phyloP scores from a whole-genome alignment of 2,329 filamentous ascomycete species.

The Verticillium nubilum region DNA sequence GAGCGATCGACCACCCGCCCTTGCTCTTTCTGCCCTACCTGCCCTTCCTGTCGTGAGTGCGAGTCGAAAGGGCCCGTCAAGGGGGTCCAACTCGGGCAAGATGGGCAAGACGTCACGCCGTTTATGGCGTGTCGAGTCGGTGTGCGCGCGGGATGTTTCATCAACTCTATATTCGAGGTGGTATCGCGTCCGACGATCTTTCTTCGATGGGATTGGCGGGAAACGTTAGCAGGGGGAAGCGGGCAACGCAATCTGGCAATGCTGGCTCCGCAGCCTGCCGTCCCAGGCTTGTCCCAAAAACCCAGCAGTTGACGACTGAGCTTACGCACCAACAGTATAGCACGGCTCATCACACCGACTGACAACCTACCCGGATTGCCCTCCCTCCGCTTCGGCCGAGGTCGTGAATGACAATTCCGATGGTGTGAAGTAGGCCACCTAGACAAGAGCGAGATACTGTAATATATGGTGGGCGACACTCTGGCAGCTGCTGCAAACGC shows the following conservation, averaged over 20 bases:
- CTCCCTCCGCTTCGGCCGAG: not conserved
- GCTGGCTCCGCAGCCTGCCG: not conserved
- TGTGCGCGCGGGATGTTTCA: not conserved
- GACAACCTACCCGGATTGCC: not conserved
- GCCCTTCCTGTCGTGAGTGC: not conserved
- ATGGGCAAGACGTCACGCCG: not conserved
- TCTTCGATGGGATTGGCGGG: not conserved
- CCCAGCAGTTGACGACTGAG: not conserved
- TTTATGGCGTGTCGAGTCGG: not conserved
- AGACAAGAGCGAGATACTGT: not conserved
- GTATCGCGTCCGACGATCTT: not conserved
- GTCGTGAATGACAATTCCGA: not conserved
- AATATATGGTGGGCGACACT: no score
- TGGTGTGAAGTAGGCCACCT: not conserved
- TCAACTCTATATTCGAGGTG: not conserved
- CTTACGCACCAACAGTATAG: not conserved
- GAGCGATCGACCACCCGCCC: not conserved
- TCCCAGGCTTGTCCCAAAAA: not conserved
- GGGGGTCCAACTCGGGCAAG: not conserved
- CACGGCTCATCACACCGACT: not conserved
- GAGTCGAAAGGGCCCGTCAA: not conserved
- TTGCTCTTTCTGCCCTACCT: not conserved
- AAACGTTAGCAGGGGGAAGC: not conserved
- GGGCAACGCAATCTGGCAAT: not conserved
- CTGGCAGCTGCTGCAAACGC: not conserved